Conservation (phyloP, 495 filamentous ascomycete genomes). For the Aspergillus asperescens region DNA sequence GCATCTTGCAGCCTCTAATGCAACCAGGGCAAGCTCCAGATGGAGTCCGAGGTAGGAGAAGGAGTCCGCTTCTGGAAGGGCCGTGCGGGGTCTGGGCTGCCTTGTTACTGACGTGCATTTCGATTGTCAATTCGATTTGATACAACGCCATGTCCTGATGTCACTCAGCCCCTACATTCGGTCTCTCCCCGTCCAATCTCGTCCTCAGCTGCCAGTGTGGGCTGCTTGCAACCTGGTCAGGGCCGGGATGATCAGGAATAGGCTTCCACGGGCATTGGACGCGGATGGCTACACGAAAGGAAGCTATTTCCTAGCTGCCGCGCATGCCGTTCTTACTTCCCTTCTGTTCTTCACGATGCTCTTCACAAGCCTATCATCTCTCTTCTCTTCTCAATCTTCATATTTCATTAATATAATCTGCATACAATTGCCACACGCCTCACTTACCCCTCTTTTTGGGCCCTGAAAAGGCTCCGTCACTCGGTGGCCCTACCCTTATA, state of each 20-base stretch:
- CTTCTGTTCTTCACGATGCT: slow-evolving; percentile 3
- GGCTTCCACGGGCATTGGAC: background rate
- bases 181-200: background rate
- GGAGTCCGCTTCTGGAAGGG: slow-evolving; percentile 1
- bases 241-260: background rate
- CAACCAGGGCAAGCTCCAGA: background rate
- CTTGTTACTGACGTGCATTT: slow-evolving; percentile 5
- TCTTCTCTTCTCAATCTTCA: background rate
- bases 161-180: background rate
- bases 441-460: slow-evolving; percentile 15
- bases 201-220: background rate
- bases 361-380: background rate
- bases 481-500: too few species aligned
- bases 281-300: background rate
- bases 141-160: slow-evolving; percentile 6
- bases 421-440: background rate
- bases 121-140: slow-evolving; percentile 8
- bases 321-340: slow-evolving; percentile 4
- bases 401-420: slow-evolving; percentile 4
- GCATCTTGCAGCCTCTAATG: background rate
- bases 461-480: background rate
- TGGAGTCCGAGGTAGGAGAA: too few species aligned
- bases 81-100: slow-evolving; percentile 1
- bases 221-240: background rate
- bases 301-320: slow-evolving; percentile 9